Percentiles rank a stretch among this genome's conserved stretches.
phyloP scores from a whole-genome alignment of 2,329 filamentous ascomycete species.

The Penicillium griseofulvum region DNA sequence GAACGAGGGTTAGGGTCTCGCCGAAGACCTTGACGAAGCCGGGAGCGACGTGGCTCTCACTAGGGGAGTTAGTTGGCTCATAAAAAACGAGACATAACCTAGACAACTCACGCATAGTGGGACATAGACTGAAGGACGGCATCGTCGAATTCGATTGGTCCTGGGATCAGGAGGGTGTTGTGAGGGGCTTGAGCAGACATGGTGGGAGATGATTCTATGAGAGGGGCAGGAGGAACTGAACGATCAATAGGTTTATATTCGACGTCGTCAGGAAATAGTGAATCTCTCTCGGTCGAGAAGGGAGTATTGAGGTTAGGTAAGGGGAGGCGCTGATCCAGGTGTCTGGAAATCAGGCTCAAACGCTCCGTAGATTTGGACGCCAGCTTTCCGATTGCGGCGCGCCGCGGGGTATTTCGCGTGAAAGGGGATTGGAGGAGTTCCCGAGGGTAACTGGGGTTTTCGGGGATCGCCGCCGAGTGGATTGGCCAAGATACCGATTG shows the following conservation, averaged over 20 bases:
- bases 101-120: slow-evolving; percentile 63
- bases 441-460: slow-evolving; percentile 21
- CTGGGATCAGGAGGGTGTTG: slow-evolving; percentile 85
- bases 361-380: slow-evolving; percentile 52
- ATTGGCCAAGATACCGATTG: slow-evolving; percentile 1
- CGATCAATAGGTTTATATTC: slow-evolving; percentile 49
- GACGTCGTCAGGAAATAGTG: slow-evolving; percentile 52
- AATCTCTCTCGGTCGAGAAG: slow-evolving; percentile 59
- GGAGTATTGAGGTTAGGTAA: slow-evolving; percentile 62
- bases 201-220: slow-evolving; percentile 31
- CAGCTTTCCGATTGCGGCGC: slow-evolving; percentile 43
- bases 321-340: slow-evolving; percentile 55
- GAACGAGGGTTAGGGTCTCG: slow-evolving; percentile 81
- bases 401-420: slow-evolving; percentile 28
- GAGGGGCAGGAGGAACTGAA: slow-evolving; percentile 25
- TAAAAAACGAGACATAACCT: no score
- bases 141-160: slow-evolving; percentile 98
- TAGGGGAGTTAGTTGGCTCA: slow-evolving; percentile 37
- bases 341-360: slow-evolving; percentile 60
- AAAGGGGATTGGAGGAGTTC: slow-evolving; percentile 16
- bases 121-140: slow-evolving; percentile 91
- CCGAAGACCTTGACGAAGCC: slow-evolving; percentile 89
- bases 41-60: slow-evolving; percentile 89
- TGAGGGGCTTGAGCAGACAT: slow-evolving; percentile 62
- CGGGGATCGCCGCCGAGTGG: slow-evolving; percentile 28